Base-by-base conservation (phyloP, 2,329 filamentous ascomycete species). In the Alternaria brassicicola region DNA sequence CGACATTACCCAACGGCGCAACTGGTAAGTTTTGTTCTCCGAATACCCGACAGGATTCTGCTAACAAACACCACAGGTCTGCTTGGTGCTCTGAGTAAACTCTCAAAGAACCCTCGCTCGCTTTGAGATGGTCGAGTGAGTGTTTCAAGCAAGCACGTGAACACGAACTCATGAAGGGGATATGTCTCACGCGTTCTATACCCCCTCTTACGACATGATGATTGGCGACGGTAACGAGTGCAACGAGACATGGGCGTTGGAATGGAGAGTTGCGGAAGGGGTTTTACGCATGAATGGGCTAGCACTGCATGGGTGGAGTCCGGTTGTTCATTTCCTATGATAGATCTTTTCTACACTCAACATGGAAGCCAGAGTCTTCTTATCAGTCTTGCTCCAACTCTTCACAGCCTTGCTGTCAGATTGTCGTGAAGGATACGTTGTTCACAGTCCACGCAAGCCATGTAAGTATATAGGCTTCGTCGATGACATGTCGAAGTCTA, bases 1-100 rank as follows among this genome's bases (percentile, higher is more conserved):
- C 89, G 2, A 97, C 94, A 0, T 77, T 97, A 71, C 94, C 92
- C 0, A 94, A 97, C 76, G 94, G 94, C 65, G 92, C 96, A 41
- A 96, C 91, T 76, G 93, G 93, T 91, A 82, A 79, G 87, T 83
- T 6, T 21, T 25, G 13, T 17, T 21, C 5, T 30, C 2, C 28
- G n/a, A 31, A 30, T 9, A 6, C 9, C 3, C 23, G n/a, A n/a
- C 19, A n/a, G 21, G 4, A 47, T 33, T 35, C 2, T 31, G 10
- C 60, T 72, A 53, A 71, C 43, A 54, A 7, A 3, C 6, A 7
- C 13, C 17, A 31, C 52, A 75, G 74, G 74, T 49, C 71, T 76
- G 13, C 59, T 76, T 30, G 66, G 70, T 51, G 65, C 64, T 25
- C 63, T 76, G 21, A 67, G 52, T 52, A 75, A 71, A 54, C 68